These are phyloP conservation scores for Dissophora globulifera DNA, from an alignment of 192 early-diverging fungal genomes.

Conservation along the genomic window DNA sequence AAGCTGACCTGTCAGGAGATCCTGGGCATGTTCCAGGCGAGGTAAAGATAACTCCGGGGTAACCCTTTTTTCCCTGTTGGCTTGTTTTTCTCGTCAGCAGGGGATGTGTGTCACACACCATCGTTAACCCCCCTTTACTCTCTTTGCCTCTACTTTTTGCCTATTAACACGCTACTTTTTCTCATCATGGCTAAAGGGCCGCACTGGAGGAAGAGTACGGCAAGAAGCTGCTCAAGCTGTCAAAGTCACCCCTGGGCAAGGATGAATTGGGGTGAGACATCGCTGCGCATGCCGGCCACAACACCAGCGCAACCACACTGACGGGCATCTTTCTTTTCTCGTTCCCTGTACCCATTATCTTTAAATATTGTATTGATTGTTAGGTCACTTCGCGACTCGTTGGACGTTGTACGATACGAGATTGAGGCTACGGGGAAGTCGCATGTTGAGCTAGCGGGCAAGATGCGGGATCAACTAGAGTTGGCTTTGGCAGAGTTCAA, in stretches of 20 bases:
- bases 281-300: no score
- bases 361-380: background rate
- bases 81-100: background rate
- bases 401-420: conserved; percentile 69
- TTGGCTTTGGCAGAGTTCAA: conserved; percentile 70
- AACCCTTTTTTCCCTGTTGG: background rate
- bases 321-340: no score
- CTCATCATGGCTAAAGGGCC: conserved; percentile 52
- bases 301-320: no score
- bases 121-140: no score
- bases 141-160: no score
- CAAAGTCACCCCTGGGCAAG: conserved; percentile 67
- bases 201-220: conserved; percentile 77
- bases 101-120: conserved; percentile 6
- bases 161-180: background rate
- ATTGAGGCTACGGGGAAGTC: conserved; percentile 70
- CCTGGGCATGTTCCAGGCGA: conserved; percentile 64
- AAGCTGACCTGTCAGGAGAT: conserved; percentile 78
- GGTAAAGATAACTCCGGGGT: no score
- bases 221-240: conserved; percentile 70
- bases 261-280: conserved; percentile 73
- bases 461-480: conserved; percentile 72
- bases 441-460: conserved; percentile 70
- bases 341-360: no score
- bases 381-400: conserved; percentile 65